These are phyloP conservation scores for Trypanosomatidae sp. DNA, from an alignment of 208 protist species.

Conservation along the genomic window DNA sequence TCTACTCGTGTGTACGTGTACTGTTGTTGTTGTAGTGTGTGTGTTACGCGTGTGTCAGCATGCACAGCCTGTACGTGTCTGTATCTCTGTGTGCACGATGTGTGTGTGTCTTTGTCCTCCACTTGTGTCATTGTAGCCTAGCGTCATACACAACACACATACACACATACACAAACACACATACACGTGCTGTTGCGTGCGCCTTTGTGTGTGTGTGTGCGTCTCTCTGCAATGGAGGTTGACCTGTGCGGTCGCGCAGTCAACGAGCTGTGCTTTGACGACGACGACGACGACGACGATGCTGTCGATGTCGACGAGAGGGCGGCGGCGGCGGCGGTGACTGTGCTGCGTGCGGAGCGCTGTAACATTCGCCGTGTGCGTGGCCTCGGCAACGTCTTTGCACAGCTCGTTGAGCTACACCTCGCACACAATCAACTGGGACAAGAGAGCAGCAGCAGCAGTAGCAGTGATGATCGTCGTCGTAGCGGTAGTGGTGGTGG, in stretches of 20 bases:
- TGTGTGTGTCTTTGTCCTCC: no score
- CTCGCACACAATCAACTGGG: slow-evolving; percentile 62
- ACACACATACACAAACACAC: no score
- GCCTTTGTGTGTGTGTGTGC: no score
- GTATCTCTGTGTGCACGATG: no score
- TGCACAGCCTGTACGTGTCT: no score
- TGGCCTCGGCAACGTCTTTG: slow-evolving; percentile 43
- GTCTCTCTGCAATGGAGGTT: slow-evolving; percentile 39
- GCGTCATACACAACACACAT: no score
- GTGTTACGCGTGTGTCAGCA: no score
- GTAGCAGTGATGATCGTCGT: not conserved
- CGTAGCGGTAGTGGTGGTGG: not conserved
- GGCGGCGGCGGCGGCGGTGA: slow-evolving; percentile 24
- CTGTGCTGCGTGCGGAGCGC: slow-evolving; percentile 17
- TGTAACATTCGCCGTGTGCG: slow-evolving; percentile 42
- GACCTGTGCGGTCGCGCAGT: slow-evolving; percentile 52
- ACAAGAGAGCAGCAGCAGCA: not conserved
- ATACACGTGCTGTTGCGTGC: no score
- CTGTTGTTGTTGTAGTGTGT: no score
- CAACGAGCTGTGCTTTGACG: slow-evolving; percentile 50
- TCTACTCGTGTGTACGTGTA: no score
- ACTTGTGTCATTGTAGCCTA: no score
- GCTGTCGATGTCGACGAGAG: slow-evolving; percentile 28
- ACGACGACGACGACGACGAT: slow-evolving; percentile 7
- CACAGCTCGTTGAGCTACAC: slow-evolving; percentile 30